Base-by-base conservation (phyloP, 1,139 yeast genomes). In the Geotrichum fermentans region DNA sequence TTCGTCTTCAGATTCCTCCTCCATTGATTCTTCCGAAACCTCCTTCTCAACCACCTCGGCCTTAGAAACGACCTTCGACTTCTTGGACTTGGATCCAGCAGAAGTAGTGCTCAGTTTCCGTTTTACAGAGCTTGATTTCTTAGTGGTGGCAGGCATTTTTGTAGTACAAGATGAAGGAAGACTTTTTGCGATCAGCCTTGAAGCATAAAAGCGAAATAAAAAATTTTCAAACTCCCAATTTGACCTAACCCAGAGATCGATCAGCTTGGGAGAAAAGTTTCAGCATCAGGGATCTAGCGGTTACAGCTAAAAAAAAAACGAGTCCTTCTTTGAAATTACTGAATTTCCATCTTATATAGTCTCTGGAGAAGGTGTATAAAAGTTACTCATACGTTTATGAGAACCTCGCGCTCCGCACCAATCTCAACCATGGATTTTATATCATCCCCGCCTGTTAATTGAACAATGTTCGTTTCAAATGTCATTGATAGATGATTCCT, bases 1-100 rank as follows among this genome's bases (percentile, higher is more conserved):
- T 8, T 45, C 52, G 40, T 61, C 62, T 29, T 61, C 64, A 18
- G 54, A 45, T 35, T 61, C 65, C 26, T 57, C 55, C 18, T 64
- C 71, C 55, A 20, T 52, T 52, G 28, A 24, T 16, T 43, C 51
- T 10, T 43, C 50, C 13, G 52, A 38, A 18, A 32, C 43, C 35
- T 52, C 56, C 29, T 52, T 51, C 22, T 45, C 44, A 13, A 22
- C 42, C 5, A 50, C 34, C 32, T 40, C 45, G 1, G 47, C 36
- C n/a, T 44, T 40, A 8, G 26, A 21, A 18, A 37, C 51, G 36
- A 40, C 33, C 42, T 52, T 51, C 11, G 45, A 35, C 50, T 52
- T 53, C 33, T 53, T 54, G 33, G 42, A 21, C 22, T 45, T 49
- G 38, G 45, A 33, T 26, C 47, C 38, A 8, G 45, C 39, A 32